Base-by-base conservation (phyloP, 192 early-diverging fungal species). In the Gaertneriomyces semiglobifer region DNA sequence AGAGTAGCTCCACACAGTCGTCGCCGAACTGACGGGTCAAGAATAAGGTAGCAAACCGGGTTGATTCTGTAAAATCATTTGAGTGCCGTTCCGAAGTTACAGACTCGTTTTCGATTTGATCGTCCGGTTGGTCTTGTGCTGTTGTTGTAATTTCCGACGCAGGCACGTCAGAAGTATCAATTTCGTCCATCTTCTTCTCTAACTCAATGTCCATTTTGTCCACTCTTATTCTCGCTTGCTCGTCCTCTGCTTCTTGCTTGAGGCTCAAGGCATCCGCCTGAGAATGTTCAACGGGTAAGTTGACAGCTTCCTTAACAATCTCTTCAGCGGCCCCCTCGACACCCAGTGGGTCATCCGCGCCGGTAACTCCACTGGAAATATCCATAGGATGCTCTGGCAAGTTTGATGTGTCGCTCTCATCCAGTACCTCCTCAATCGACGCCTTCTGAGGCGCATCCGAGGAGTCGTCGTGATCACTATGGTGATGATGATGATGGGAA, bases 11-110 rank as follows among this genome's bases (percentile, higher is more conserved):
- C 56, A 58, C 56, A 38, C 14, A 14, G n/a, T 38, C 56, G 18
- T 58, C 33, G n/a, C 56, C 56, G 33, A 58, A 58, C 38, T 58
- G 56, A 14, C 33, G n/a, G 16, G n/a, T 14, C 12, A 58, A 14
- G 12, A 58, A 20, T 33, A 16, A 14, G 56, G 56, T 58, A 25
- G 56, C 56, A 52, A 18, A 52, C 0, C 20, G n/a, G 50, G 20
- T 20, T n/a, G 50, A n/a, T 18, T 20, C 20, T 5, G 50, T 52
- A 6, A 52, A 52, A 6, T 52, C 50, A 18, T 52, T 52, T 3
- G n/a, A n/a, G n/a, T n/a, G 3, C 6, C 50, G 18, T n/a, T 12
- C 12, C 16, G 48, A 18, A 50, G 48, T 12, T n/a, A 12, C 48
- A 18, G 48, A 12, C 12, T n/a, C 12, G 48, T n/a, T 18, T 50